Conservation (phyloP, 805 yeast genomes). For the Cephaloascus albidus region DNA sequence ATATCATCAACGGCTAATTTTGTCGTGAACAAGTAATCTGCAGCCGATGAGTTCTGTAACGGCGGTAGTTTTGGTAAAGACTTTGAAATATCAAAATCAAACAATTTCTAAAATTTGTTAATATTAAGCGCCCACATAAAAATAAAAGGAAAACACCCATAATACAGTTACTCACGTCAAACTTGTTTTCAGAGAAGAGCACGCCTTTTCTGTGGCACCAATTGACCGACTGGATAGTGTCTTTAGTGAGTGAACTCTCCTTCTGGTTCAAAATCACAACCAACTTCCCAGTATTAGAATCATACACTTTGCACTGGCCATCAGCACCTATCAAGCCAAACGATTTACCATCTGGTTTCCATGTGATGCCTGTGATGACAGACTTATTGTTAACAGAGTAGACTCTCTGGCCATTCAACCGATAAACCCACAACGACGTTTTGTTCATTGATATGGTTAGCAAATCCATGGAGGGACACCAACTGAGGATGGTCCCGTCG, state of each 20-base stretch:
- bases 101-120: constrained; percentile 11
- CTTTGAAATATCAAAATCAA: constrained; percentile 16
- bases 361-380: constrained; percentile 19
- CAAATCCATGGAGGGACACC: constrained; percentile 48
- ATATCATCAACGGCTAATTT: constrained; percentile 8
- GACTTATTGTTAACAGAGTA: constrained; percentile 34
- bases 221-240: constrained; percentile 5
- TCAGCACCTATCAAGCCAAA: constrained; percentile 38
- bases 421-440: constrained; percentile 38
- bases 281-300: constrained; percentile 35
- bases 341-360: constrained; percentile 25
- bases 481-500: constrained; percentile 28
- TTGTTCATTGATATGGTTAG: constrained; percentile 42
- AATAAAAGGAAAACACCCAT: constrained; percentile 8
- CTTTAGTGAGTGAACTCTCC: constrained; percentile 9
- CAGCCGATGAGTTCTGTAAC: constrained; percentile 8
- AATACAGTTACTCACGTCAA: neutral
- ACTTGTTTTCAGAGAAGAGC: neutral
- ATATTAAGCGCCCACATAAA: constrained; percentile 1
- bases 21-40: constrained; percentile 10
- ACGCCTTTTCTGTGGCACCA: neutral
- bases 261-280: constrained; percentile 15
- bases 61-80: constrained; percentile 27
- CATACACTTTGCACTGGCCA: constrained; percentile 30
- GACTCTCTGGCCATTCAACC: constrained; percentile 44